Conservation (phyloP, 2,329 filamentous ascomycete species). For the Neonectria sp. region DNA sequence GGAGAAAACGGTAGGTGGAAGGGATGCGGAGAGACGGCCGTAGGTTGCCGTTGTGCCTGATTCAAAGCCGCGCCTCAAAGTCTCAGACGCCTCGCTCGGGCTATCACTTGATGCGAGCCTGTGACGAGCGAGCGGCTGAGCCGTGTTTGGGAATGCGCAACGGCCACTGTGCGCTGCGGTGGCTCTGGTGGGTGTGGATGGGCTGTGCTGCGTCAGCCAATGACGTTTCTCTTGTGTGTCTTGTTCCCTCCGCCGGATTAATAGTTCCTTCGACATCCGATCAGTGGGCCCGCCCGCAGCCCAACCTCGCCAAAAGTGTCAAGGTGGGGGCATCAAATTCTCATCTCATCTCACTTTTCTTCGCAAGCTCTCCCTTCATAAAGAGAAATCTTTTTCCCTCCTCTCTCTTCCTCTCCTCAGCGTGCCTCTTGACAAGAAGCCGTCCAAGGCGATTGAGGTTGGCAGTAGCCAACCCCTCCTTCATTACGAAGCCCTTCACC, state of each 20-base stretch:
- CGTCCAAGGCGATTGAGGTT: constrained; percentile 56
- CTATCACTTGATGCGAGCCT: constrained; percentile 32
- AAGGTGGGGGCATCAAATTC: constrained; percentile 51
- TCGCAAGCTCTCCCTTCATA: constrained; percentile 43
- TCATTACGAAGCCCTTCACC: constrained; percentile 62
- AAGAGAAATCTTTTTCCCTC: constrained; percentile 42
- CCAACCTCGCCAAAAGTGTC: constrained; percentile 45
- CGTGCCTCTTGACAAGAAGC: constrained; percentile 46
- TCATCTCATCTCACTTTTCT: constrained; percentile 44
- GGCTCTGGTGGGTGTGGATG: background rate
- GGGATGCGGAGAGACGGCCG: constrained; percentile 16
- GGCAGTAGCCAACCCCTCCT: constrained; percentile 56
- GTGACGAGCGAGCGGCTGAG: constrained; percentile 6
- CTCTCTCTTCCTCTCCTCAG: constrained; percentile 35
- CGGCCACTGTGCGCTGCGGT: background rate
- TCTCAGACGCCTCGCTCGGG: constrained; percentile 20
- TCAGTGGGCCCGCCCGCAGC: constrained; percentile 18
- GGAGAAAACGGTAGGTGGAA: constrained; percentile 1
- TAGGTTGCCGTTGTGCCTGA: constrained; percentile 15
- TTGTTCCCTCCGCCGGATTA: constrained; percentile 31
- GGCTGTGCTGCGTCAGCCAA: constrained; percentile 39
- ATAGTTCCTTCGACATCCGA: constrained; percentile 29
- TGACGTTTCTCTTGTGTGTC: constrained; percentile 36
- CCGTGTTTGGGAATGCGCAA: constrained; percentile 9
- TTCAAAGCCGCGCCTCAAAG: constrained; percentile 26